Base-by-base conservation (phyloP, 2,329 filamentous ascomycete genomes). In the Fusarium pseudoanthophilum region DNA sequence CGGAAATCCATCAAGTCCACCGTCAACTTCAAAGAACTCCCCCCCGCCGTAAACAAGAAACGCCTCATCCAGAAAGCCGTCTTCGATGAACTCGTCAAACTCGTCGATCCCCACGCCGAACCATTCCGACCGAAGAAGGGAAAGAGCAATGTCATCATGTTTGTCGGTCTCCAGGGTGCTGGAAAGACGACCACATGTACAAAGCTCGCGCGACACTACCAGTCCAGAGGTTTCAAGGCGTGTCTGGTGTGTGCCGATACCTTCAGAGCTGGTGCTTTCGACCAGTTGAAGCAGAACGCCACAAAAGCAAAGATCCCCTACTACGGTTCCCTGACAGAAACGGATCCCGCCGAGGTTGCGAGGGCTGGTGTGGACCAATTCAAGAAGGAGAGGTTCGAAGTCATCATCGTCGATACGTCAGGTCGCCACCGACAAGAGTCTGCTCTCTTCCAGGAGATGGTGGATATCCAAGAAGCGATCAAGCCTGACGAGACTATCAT, bases 291-390 rank as follows among this genome's bases (percentile, higher is more conserved):
- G 85, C 96, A 99, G 85, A 99, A 99, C 82, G 96, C 96, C 4
- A 98, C 95, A 39, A 99, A 98, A 83, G 96, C 96, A 57, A 98
- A 98, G 86, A 98, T 99, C 59, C 96, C 96, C 15, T 99, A 99
- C 88, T 99, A 97, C 82, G 96, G 96, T 78, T 97, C 94, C 64
- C 87, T 99, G 73, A 99, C 95, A 6, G 95, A 99, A 85, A 98
- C 95, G 13, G 96, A 99, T 80, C 96, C 96, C 0, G 95, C 95
- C 1, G 92, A 95, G 11, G 96, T 99, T 24, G 95, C 96, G 0
- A 90, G 91, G n/a, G 95, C 98, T 76, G 96, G 96, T 84, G 96
- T 99, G 37, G 95, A 97, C 52, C 97, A 98, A 84, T 99, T 99
- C 87, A 98, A 97, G 86, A 98, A 98, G 87, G 96, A 99, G 85